phyloP scores from a whole-genome alignment of 352 stramenopile species.

The Phytophthora cactorum region DNA sequence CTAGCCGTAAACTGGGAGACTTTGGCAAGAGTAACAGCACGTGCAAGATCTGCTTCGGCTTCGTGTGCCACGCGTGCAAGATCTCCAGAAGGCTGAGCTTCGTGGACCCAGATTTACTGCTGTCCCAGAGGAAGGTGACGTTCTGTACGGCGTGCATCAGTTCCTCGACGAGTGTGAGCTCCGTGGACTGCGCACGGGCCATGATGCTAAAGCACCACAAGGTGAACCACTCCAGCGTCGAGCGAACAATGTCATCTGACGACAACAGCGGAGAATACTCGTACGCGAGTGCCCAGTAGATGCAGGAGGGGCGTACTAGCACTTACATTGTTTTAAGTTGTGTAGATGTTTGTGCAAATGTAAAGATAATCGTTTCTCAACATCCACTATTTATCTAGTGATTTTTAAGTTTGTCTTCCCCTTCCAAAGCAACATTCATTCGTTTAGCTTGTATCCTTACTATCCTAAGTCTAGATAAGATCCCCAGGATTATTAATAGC shows the following conservation, averaged over 20 bases:
- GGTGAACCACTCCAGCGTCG: slow-evolving; percentile 12
- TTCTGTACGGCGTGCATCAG: slow-evolving; percentile 42
- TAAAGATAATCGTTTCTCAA: too few relatives aligned
- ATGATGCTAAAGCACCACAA: slow-evolving; percentile 9
- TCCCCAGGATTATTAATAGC: too few relatives aligned
- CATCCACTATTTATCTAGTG: too few relatives aligned
- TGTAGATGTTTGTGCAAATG: not conserved
- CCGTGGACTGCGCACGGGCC: slow-evolving; percentile 19
- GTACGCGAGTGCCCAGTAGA: not conserved
- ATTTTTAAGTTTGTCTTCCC: too few relatives aligned
- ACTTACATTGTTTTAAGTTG: not conserved
- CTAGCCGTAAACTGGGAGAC: slow-evolving; percentile 15
- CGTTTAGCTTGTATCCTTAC: too few relatives aligned
- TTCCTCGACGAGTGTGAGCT: slow-evolving; percentile 38
- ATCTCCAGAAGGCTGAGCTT: slow-evolving; percentile 32
- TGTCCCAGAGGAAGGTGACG: slow-evolving; percentile 32
- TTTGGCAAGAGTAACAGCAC: slow-evolving; percentile 32
- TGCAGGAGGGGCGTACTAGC: not conserved
- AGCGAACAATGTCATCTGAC: slow-evolving; percentile 18
- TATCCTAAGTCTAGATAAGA: not conserved
- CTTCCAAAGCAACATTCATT: too few relatives aligned
- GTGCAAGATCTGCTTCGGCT: slow-evolving; percentile 38
- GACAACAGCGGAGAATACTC: slow-evolving; percentile 2
- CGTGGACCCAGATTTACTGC: slow-evolving; percentile 20
- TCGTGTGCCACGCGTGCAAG: slow-evolving; percentile 32